Percentiles rank a stretch among this genome's conserved stretches.
Conservation (phyloP, 2,329 filamentous ascomycete genomes). For the Podosphaera fusca region DNA sequence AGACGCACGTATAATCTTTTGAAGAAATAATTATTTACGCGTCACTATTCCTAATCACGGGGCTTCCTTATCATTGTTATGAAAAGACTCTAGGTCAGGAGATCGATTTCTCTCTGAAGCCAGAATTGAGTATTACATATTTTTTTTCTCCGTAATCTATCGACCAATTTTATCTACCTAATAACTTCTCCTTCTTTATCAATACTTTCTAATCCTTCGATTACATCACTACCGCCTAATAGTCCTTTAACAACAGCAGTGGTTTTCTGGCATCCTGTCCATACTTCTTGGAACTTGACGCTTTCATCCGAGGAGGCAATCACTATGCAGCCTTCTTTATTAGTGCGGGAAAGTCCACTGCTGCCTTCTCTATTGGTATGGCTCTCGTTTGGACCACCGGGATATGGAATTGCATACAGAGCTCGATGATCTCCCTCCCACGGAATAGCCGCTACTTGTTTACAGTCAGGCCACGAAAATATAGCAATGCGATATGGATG, state of each 20-base stretch:
- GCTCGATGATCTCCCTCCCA: conserved; percentile 64
- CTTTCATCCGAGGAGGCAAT: conserved; percentile 80
- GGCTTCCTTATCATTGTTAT: too few relatives aligned
- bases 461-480: conserved; percentile 84
- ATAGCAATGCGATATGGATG: conserved; percentile 77
- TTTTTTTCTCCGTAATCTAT: too few relatives aligned
- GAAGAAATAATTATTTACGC: too few relatives aligned
- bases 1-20: too few relatives aligned
- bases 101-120: too few relatives aligned
- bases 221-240: conserved; percentile 62
- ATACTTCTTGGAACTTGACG: conserved; percentile 90
- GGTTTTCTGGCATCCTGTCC: conserved; percentile 40
- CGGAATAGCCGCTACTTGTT: conserved; percentile 62
- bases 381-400: conserved; percentile 28
- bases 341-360: conserved; percentile 30
- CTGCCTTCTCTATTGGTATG: conserved; percentile 23
- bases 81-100: too few relatives aligned
- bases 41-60: too few relatives aligned
- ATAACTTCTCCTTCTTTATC: conserved; percentile 52
- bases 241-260: conserved; percentile 32
- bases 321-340: conserved; percentile 62
- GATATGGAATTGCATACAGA: conserved; percentile 72
- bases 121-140: too few relatives aligned
- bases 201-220: conserved; percentile 62
- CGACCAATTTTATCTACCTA: conserved; percentile 21